Base-by-base conservation (phyloP, 2,329 filamentous ascomycete genomes). In the Aphanocladium album region DNA sequence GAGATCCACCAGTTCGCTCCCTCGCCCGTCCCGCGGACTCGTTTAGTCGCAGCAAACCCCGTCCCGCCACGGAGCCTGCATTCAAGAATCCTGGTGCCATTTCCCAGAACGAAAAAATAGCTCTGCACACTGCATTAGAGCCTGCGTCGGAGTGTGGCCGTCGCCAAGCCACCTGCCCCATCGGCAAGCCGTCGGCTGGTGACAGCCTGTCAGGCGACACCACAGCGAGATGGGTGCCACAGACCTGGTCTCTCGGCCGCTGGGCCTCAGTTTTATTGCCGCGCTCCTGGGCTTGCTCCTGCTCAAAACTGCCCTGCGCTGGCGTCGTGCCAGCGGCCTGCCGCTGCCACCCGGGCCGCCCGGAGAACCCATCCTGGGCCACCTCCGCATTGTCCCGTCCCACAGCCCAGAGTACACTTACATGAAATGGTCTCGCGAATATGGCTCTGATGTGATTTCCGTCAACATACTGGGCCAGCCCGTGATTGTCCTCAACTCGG, bases 371-470 rank as follows among this genome's bases (percentile, higher is more conserved):
- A 67, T 82, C 16, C 67, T 78, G 6, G 80, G 80, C 4, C 79
- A 78, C 55, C 64, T 73, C 6, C 74, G 76, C 3, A 71, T 83
- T 58, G 72, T 78, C 12, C 80, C 73, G 0, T 65, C 67, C 3
- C 64, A 70, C 55, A 69, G 68, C 49, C 70, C 72, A 3, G 71
- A 72, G 35, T 67, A 69, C 50, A 65, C 66, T 5, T 74, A 72
- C 58, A 69, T 70, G 62, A 60, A 62, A 43, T 71, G 69, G 69
- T 69, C 68, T 1, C 62, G 67, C 14, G 62, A 72, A 89, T 73
- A 89, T 89, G 71, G 85, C 1, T 72, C 71, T 23, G 70, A 72
- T 37, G 62, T 72, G 2, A 47, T 72, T 2, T 77, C 64, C 62
- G 72, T 65, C 71, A 73, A 63, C 61, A 71, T 70, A 19, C 63